Percentiles rank a stretch among this genome's conserved stretches.
Evolutionary conservation across 2,329 filamentous ascomycete species (phyloP).

Genomic region (Neurospora sp.): DNA sequence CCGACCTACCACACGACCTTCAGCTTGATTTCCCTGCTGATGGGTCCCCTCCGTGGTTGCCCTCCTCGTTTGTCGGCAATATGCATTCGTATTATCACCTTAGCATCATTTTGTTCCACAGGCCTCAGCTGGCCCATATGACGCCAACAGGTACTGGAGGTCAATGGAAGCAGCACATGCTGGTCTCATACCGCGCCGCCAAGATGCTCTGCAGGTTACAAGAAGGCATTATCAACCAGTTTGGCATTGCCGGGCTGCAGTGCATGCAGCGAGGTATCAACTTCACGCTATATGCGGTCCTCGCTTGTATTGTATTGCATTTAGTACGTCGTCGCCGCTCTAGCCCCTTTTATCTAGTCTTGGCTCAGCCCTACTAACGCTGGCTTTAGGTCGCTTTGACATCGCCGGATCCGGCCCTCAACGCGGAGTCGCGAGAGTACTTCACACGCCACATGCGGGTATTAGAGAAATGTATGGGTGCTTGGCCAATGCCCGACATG

Average conservation of each 20-base stretch:
- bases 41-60: constrained; percentile 71
- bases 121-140: constrained; percentile 73
- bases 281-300: constrained; percentile 85
- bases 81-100: constrained; percentile 84
- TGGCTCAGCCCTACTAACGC: constrained; percentile 6
- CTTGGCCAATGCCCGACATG: constrained; percentile 84
- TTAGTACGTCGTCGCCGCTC: constrained; percentile 51
- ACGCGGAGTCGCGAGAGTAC: constrained; percentile 73
- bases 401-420: constrained; percentile 82
- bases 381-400: constrained; percentile 74
- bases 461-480: constrained; percentile 70
- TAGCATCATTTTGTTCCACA: constrained; percentile 74
- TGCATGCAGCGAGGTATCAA: constrained; percentile 93
- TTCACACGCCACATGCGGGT: constrained; percentile 93
- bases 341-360: background rate
- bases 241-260: constrained; percentile 68
- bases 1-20: constrained; percentile 68
- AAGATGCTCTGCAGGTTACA: constrained; percentile 79
- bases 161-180: constrained; percentile 81
- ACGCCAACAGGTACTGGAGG: constrained; percentile 61
- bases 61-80: constrained; percentile 81
- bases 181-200: constrained; percentile 73
- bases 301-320: constrained; percentile 89
- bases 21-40: constrained; percentile 68
- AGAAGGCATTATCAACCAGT: constrained; percentile 68